Evolutionary conservation across 768 basidiomycete species (phyloP).

Genomic region (Lentinus brumalis): DNA sequence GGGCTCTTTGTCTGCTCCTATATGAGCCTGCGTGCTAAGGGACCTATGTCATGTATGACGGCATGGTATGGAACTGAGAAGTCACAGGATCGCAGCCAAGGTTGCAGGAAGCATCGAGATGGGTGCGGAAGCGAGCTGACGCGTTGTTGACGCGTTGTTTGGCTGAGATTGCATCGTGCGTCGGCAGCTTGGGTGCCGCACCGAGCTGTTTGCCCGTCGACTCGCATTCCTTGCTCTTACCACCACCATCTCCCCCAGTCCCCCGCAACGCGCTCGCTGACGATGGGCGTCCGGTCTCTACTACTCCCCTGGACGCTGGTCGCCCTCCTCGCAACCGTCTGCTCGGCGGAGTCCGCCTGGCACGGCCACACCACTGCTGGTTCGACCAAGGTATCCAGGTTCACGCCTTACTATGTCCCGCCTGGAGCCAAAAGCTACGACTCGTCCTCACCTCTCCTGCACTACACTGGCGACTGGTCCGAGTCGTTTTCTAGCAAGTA

Average conservation of each 20-base stretch:
- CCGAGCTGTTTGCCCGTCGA: neutral
- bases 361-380: slow-evolving; percentile 62
- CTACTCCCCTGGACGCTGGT: slow-evolving; percentile 22
- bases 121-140: neutral
- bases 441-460: slow-evolving; percentile 67
- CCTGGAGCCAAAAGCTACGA: slow-evolving; percentile 71
- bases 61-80: no score
- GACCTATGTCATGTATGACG: neutral
- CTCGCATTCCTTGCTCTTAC: neutral
- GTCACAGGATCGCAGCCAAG: no score
- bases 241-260: neutral
- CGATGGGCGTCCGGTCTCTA: slow-evolving; percentile 19
- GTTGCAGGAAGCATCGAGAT: no score
- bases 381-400: slow-evolving; percentile 46
- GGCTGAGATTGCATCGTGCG: neutral
- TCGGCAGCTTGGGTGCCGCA: neutral
- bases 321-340: slow-evolving; percentile 15
- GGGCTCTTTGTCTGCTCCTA: neutral
- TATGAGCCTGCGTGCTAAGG: neutral
- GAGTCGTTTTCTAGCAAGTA: slow-evolving; percentile 54
- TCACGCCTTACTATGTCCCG: slow-evolving; percentile 75
- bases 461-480: slow-evolving; percentile 62
- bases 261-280: neutral
- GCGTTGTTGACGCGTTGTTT: slow-evolving; percentile 16
- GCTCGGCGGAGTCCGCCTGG: slow-evolving; percentile 57